Percentiles rank a stretch among this genome's conserved stretches.
phyloP scores from a whole-genome alignment of 371 early-diverging fungal genomes.

The Funneliformis caledonium region DNA sequence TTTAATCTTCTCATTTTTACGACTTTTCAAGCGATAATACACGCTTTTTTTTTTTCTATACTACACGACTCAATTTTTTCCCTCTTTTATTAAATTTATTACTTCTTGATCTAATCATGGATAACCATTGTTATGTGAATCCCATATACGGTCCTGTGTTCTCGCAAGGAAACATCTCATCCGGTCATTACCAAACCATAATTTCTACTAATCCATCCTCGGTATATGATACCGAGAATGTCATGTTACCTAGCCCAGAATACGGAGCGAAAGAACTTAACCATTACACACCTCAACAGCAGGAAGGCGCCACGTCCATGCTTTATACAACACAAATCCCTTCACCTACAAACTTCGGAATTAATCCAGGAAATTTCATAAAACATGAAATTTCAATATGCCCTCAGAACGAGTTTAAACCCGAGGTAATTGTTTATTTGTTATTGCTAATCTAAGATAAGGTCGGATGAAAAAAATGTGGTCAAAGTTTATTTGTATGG shows the following conservation, averaged over 20 bases:
- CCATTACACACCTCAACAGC: background rate
- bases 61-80: background rate
- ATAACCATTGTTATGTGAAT: background rate
- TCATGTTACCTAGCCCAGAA: background rate
- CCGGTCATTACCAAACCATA: background rate
- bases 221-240: background rate
- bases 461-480: no score
- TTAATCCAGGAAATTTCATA: background rate
- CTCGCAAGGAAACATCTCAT: background rate
- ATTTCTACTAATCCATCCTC: background rate
- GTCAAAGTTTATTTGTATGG: no score
- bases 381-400: background rate
- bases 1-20: background rate
- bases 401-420: background rate
- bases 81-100: background rate
- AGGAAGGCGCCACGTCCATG: background rate
- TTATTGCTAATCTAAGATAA: background rate
- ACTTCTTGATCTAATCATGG: background rate
- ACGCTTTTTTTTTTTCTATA: background rate
- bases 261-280: slow-evolving; percentile 13
- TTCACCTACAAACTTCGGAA: background rate
- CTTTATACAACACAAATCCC: background rate
- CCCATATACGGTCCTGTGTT: background rate
- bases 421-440: slow-evolving; percentile 1
- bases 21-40: background rate